Conservation (phyloP, 176 grass and related monocot species). For the Eremochloa ophiuroides region DNA sequence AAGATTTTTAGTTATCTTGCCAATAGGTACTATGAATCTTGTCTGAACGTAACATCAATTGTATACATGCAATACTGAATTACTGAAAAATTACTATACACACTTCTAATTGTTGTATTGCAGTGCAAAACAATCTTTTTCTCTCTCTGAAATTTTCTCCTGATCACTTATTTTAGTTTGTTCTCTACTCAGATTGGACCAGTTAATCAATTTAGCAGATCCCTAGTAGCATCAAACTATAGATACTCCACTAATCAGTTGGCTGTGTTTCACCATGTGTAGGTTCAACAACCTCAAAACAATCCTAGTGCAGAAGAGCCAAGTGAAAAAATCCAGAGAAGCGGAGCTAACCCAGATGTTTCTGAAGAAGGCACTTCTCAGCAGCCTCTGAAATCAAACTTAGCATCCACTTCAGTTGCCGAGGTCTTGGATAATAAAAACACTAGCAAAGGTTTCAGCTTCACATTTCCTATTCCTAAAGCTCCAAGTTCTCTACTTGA, state of each 20-base stretch:
- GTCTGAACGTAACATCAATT: not conserved
- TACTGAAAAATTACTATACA: not conserved
- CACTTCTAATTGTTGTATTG: slow-evolving; percentile 4
- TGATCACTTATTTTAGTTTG: not conserved
- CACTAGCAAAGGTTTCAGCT: slow-evolving; percentile 25
- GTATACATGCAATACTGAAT: slow-evolving; percentile 2
- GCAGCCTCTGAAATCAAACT: not conserved
- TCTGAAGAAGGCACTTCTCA: not conserved
- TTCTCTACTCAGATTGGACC: not conserved
- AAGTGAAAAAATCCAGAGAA: not conserved
- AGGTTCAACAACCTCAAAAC: slow-evolving; percentile 21
- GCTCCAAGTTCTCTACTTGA: slow-evolving; percentile 29
- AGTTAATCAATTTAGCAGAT: not conserved
- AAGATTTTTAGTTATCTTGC: not conserved
- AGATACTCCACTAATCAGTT: not conserved
- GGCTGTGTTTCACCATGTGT: slow-evolving; percentile 1
- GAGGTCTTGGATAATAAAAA: slow-evolving; percentile 18
- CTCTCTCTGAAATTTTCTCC: not conserved
- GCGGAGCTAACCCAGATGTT: not conserved
- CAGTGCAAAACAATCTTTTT: slow-evolving; percentile 5
- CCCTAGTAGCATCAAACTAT: not conserved
- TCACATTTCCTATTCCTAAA: slow-evolving; percentile 48
- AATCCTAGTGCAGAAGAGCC: not conserved
- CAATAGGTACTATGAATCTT: slow-evolving; percentile 22
- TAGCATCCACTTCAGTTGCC: not conserved